Evolutionary conservation across 345 rosid genomes (phyloP), one percentile per base, ranked within the genome.

Genomic region (Acer negundo): DNA sequence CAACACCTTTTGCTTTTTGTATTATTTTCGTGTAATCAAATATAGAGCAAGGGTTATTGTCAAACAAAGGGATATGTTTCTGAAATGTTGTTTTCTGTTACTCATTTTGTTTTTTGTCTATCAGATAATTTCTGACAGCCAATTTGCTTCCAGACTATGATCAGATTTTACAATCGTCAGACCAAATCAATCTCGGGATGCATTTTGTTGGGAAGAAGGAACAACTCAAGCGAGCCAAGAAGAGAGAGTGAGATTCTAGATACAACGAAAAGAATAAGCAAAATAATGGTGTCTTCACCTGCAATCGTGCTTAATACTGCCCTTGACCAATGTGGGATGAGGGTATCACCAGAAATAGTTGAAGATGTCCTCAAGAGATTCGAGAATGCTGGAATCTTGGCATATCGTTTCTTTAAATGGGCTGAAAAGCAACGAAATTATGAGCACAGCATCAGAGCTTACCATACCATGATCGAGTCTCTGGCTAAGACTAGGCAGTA

Each of bases 361-460:
- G 98, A 93, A 82, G 79, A 84, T 74, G 90, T 95, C 44, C 89
- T 95, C 16, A 85, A 84, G 58, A 85, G 86, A 73, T 92, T 89
- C 26, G 85, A 84, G 82, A 93, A 95, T 83, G 97, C 98, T n/a
- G 98, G 98, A 70, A 84, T 90, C 85, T 70, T 87, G 64, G 95
- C 98, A 0, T 93, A 90, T 80, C 84, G 92, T 12, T 93, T 95
- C 86, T 95, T 95, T 24, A 89, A 90, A 24, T 95, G 98, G 98
- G 90, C 93, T n/a, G 97, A 86, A 81, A 93, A 93, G 87, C 98
- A 93, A 73, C 79, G 91, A 44, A 88, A 86, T 75, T 93, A 87
- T 75, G 80, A 80, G 26, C 98, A 90, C 68, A 93, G 90, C 15
- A 76, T 90, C 22, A 86, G 87, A 75, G 94, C 95, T 6, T 92